A percentile compares a stretch with the other conserved stretches of the same genome.
phyloP scores from a whole-genome alignment of 176 grass and related monocot species.

The Dendrocalamus sinicus region DNA sequence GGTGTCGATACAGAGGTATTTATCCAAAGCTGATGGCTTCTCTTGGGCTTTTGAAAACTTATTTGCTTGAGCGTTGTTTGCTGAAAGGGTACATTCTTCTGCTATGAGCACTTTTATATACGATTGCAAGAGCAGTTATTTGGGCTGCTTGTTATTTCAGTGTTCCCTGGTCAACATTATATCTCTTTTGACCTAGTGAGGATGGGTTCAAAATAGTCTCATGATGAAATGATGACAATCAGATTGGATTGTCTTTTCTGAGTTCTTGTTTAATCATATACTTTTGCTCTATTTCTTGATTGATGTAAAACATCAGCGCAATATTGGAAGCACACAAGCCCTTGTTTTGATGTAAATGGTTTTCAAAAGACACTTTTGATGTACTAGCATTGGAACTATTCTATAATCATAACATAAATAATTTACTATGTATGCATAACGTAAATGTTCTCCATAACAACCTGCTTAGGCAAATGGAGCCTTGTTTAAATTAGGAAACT shows the following conservation, averaged over 20 bases:
- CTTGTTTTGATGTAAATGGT: background rate
- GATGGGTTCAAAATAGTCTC: background rate
- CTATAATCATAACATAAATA: background rate
- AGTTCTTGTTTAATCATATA: slow-evolving; percentile 13
- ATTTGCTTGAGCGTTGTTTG: too few species aligned
- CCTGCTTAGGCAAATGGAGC: background rate
- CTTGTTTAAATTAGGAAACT: background rate
- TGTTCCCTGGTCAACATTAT: background rate
- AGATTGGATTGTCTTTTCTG: slow-evolving; percentile 27
- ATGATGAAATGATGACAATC: slow-evolving; percentile 7
- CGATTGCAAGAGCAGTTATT: background rate
- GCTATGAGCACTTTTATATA: background rate
- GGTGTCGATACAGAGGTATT: background rate
- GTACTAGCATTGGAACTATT: background rate
- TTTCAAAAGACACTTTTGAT: background rate
- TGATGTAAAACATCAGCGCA: slow-evolving; percentile 16
- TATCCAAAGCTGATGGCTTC: background rate
- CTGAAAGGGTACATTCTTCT: background rate
- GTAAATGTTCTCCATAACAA: background rate
- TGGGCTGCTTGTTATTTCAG: background rate
- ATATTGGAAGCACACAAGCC: background rate
- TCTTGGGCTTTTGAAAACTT: background rate
- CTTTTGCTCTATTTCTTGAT: slow-evolving; percentile 2
- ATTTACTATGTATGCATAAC: background rate
- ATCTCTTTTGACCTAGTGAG: slow-evolving; percentile 12